These are phyloP conservation scores for Malassezia sp. DNA, from an alignment of 1,284 basidiomycete species.

Conservation along the genomic window DNA sequence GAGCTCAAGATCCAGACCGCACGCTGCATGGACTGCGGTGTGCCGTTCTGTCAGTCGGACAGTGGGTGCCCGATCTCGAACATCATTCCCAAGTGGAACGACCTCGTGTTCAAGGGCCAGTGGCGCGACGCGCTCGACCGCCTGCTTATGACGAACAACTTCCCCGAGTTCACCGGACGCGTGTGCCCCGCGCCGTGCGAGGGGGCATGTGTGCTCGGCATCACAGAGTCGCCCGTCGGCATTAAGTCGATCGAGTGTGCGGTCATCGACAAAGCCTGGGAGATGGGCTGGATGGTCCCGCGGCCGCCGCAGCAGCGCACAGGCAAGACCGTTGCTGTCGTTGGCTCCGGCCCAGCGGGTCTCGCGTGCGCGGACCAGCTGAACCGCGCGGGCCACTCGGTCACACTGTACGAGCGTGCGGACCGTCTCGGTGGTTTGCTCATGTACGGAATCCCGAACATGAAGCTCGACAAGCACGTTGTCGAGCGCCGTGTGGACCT, in stretches of 20 bases:
- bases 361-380: conserved; percentile 39
- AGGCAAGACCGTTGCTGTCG: conserved; percentile 42
- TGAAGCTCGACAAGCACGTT: conserved; percentile 44
- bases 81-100: conserved; percentile 45
- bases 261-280: conserved; percentile 44
- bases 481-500: conserved; percentile 39
- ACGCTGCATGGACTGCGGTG: conserved; percentile 46
- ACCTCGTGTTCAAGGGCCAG: conserved; percentile 44
- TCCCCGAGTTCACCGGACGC: conserved; percentile 43
- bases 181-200: conserved; percentile 45
- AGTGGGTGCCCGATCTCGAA: conserved; percentile 44
- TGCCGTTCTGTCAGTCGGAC: conserved; percentile 44
- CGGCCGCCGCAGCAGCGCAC: conserved; percentile 33
- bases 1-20: conserved; percentile 45
- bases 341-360: conserved; percentile 43
- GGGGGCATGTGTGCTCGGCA: conserved; percentile 41
- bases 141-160: conserved; percentile 45
- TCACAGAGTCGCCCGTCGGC: conserved; percentile 41
- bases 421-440: conserved; percentile 42
- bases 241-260: conserved; percentile 43
- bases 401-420: conserved; percentile 43
- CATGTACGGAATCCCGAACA: conserved; percentile 45
- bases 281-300: conserved; percentile 41
- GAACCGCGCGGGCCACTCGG: conserved; percentile 42
- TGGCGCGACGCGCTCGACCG: conserved; percentile 42